phyloP scores from a whole-genome alignment of 2,329 filamentous ascomycete species.

The Fusarium brachygibbosum region DNA sequence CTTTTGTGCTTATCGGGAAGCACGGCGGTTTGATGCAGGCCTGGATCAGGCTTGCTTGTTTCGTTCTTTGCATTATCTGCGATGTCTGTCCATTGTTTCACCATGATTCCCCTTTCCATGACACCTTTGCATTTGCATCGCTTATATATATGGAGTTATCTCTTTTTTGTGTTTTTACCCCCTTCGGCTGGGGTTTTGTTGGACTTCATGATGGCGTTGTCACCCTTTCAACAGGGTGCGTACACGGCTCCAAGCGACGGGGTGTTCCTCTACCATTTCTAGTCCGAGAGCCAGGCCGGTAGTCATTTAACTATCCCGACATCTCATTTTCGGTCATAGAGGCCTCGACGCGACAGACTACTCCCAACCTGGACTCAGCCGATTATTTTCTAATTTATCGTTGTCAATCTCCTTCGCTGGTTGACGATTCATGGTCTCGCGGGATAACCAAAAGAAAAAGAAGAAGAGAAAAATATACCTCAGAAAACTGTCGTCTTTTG shows the following conservation, averaged over 20 bases:
- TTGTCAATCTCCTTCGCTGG: background rate
- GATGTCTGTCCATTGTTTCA: background rate
- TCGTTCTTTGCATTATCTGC: background rate
- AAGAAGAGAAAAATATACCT: conserved; percentile 1
- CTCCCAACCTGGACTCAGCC: background rate
- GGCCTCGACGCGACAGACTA: background rate
- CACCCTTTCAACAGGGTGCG: conserved; percentile 29
- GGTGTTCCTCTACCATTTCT: background rate
- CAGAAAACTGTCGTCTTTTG: background rate
- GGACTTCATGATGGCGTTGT: background rate
- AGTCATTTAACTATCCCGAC: background rate
- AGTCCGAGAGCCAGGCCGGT: background rate
- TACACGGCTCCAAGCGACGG: background rate
- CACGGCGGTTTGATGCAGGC: background rate
- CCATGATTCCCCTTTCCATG: conserved; percentile 39
- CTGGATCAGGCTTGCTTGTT: background rate
- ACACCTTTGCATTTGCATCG: conserved; percentile 17
- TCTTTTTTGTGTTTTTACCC: background rate
- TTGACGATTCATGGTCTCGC: background rate
- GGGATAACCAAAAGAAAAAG: background rate
- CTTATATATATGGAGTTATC: conserved; percentile 28
- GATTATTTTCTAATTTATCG: background rate
- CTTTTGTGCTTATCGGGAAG: background rate
- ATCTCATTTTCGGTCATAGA: background rate
- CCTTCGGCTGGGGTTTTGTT: background rate